A percentile compares a stretch with the other conserved stretches of the same genome.
phyloP scores from a whole-genome alignment of 176 grass and related monocot species.

The Hordeum marinum region DNA sequence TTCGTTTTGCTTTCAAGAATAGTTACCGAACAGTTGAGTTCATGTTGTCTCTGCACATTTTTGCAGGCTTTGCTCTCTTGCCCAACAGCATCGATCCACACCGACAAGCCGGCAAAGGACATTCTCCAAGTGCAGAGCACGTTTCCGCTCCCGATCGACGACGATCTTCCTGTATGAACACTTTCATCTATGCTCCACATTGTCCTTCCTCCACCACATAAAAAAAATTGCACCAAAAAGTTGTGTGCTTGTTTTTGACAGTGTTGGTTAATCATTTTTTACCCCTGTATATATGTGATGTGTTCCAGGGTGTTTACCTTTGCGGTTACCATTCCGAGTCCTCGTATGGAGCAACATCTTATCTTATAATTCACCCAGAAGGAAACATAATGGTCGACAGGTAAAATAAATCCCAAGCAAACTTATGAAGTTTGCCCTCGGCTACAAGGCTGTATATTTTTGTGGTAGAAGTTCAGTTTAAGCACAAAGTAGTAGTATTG shows the following conservation, averaged over 20 bases:
- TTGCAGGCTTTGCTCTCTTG: constrained; percentile 73
- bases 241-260: background rate
- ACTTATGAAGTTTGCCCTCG: background rate
- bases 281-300: background rate
- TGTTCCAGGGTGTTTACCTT: constrained; percentile 68
- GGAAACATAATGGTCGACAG: constrained; percentile 89
- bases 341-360: constrained; percentile 77
- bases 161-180: constrained; percentile 44
- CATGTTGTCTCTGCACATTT: background rate
- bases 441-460: background rate
- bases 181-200: background rate
- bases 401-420: constrained; percentile 34
- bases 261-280: background rate
- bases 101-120: constrained; percentile 45
- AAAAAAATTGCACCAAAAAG: background rate
- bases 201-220: background rate
- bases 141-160: constrained; percentile 69
- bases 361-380: constrained; percentile 67
- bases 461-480: background rate
- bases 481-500: background rate
- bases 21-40: background rate
- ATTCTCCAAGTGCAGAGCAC: constrained; percentile 71
- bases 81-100: constrained; percentile 75
- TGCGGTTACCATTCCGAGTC: constrained; percentile 77
- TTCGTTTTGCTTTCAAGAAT: background rate